These are phyloP conservation scores for Rhodotorula sp. DNA, from an alignment of 1,284 basidiomycete species.

Conservation along the genomic window DNA sequence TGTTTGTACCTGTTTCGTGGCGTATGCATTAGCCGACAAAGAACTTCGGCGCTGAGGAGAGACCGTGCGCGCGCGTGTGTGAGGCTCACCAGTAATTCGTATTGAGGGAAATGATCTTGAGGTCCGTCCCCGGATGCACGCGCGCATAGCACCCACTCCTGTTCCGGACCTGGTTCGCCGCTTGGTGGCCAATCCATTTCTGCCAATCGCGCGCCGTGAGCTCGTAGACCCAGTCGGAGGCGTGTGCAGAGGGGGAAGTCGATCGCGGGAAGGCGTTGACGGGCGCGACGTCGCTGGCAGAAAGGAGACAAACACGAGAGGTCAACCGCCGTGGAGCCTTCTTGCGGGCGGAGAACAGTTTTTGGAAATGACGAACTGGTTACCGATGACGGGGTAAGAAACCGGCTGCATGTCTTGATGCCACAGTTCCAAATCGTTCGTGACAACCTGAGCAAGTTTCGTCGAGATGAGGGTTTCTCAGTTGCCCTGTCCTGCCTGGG, in stretches of 20 bases:
- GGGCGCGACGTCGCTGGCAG: slow-evolving; percentile 45
- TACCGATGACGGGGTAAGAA: slow-evolving; percentile 45
- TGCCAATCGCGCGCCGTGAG: slow-evolving; percentile 38
- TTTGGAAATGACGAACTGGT: slow-evolving; percentile 38
- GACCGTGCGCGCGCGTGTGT: background rate
- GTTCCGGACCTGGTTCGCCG: slow-evolving; percentile 18
- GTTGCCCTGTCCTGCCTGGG: too few species aligned
- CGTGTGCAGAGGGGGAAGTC: slow-evolving; percentile 19
- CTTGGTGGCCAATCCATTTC: slow-evolving; percentile 41
- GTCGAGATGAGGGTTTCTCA: background rate
- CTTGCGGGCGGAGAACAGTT: too few species aligned
- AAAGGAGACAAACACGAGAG: too few species aligned
- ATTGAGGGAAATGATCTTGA: slow-evolving; percentile 57
- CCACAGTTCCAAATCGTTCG: slow-evolving; percentile 29
- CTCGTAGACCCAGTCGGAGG: slow-evolving; percentile 42
- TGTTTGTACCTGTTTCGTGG: slow-evolving; percentile 8
- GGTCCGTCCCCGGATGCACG: slow-evolving; percentile 34
- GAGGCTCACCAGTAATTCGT: slow-evolving; percentile 56
- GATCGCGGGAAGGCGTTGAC: slow-evolving; percentile 46
- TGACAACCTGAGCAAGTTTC: background rate
- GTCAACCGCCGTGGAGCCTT: background rate
- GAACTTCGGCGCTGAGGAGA: too few species aligned
- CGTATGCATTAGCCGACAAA: too few species aligned
- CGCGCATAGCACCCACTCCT: slow-evolving; percentile 40
- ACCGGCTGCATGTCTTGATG: slow-evolving; percentile 38